Evolutionary conservation across 2,329 filamentous ascomycete species (phyloP), one percentile per base, ranked within the genome.

Genomic region (Endothia cerciana): DNA sequence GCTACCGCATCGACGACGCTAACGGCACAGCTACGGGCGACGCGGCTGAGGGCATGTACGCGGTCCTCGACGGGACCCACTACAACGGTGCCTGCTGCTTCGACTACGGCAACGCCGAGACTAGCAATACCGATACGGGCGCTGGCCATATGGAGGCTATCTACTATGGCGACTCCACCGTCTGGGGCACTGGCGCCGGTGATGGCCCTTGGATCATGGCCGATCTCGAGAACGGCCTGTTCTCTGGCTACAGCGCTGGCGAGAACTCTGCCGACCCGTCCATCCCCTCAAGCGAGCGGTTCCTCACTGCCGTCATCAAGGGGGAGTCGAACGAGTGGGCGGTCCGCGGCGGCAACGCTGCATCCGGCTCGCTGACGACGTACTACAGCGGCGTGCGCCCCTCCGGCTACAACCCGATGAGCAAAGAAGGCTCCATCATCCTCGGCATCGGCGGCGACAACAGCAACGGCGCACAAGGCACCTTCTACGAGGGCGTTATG

Each of bases 371-470:
- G 3, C 72, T 90, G 19, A 82, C 83, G 2, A 89, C 87, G 0
- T 89, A 82, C 75, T 90, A 86, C 72, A 83, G 75, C 66, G 87
- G 88, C 5, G 77, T 71, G 1, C 84, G 87, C 3, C 87, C 87
- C 4, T 79, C 64, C 7, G 86, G 85, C 11, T 89, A 89, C 75
- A 84, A 87, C 72, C 81, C 83, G 0, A 90, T 90, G 88, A 78
- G 71, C 69, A 89, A 89, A 69, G 87, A 90, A 72, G 87, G 87
- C 15, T 83, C 87, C 64, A 87, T 90, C 55, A 82, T 90, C 65
- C 85, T 90, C n/a, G 87, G 88, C n/a, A 89, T 89, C 63, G 88
- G 88, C n/a, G 88, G 88, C 8, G 88, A 90, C 70, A 90, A 88
- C 76, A 87, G 85, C 72, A 77, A 79, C 70, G 71, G 83, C 57